A percentile compares a stretch with the other conserved stretches of the same genome.
These are phyloP conservation scores for Phytophthora colocasiae DNA, from an alignment of 352 stramenopile species.

Conservation along the genomic window DNA sequence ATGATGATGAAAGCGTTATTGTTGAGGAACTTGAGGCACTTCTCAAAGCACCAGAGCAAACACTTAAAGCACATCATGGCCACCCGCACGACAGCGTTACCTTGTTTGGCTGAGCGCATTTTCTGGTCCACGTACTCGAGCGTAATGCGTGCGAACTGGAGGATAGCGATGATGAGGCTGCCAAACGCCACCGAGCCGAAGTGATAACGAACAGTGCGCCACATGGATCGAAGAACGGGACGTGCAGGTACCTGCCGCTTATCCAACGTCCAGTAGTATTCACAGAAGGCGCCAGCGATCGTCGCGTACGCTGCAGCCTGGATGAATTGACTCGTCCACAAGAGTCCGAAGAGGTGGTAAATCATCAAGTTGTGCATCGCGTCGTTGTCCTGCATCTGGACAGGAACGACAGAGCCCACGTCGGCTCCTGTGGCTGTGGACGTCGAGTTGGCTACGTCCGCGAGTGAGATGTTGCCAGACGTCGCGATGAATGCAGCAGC, in stretches of 20 bases:
- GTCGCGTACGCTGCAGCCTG: conserved; percentile 76
- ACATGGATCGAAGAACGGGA: conserved; percentile 65
- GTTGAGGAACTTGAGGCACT: conserved; percentile 92
- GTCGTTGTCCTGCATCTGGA: conserved; percentile 61
- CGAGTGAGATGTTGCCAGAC: conserved; percentile 58
- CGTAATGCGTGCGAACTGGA: conserved; percentile 76
- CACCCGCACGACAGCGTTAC: conserved; percentile 71
- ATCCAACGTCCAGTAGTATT: conserved; percentile 90
- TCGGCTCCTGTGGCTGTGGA: conserved; percentile 26
- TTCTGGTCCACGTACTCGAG: conserved; percentile 88
- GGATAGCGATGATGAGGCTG: conserved; percentile 85
- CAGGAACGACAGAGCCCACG: conserved; percentile 28
- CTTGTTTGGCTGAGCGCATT: conserved; percentile 65
- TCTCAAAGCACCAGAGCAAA: conserved; percentile 90
- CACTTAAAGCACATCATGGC: conserved; percentile 91
- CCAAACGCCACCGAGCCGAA: conserved; percentile 89
- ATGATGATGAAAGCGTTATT: conserved; percentile 92
- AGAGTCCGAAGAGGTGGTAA: conserved; percentile 84
- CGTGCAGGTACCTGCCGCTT: conserved; percentile 63
- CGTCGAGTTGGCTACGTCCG: conserved; percentile 47
- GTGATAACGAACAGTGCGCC: conserved; percentile 78
- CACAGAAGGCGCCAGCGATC: conserved; percentile 80
- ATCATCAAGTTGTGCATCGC: conserved; percentile 83
- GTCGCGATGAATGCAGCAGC: conserved; percentile 83
- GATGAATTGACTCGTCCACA: conserved; percentile 92